Conservation (phyloP, 768 basidiomycete genomes). For the Boletales sp. region DNA sequence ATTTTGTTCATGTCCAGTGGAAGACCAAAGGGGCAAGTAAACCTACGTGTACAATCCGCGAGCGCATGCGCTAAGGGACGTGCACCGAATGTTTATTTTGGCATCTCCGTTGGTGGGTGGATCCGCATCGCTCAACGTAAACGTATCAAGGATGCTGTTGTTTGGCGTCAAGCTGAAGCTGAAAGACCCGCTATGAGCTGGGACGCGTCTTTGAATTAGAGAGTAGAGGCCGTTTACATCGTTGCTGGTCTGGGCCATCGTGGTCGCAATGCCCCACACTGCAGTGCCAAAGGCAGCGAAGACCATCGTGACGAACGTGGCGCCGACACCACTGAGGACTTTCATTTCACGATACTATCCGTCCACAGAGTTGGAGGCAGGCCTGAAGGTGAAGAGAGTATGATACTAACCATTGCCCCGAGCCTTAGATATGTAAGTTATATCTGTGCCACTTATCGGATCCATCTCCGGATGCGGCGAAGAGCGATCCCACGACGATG, state of each 20-base stretch:
- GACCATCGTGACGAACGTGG: neutral
- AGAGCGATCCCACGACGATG: too few relatives aligned
- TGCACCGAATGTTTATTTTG: conserved; percentile 31
- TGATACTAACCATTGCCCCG: too few relatives aligned
- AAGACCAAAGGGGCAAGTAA: neutral
- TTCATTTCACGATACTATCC: neutral
- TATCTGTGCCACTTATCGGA: too few relatives aligned
- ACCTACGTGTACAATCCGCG: conserved; percentile 38
- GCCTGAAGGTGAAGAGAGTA: too few relatives aligned
- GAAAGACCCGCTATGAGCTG: conserved; percentile 31
- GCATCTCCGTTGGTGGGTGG: conserved; percentile 4
- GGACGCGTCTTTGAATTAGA: conserved; percentile 35
- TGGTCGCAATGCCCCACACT: neutral
- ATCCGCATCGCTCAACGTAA: conserved; percentile 29
- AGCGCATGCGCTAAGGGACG: conserved; percentile 35
- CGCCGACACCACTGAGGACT: neutral
- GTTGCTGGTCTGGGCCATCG: neutral
- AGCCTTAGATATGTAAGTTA: too few relatives aligned
- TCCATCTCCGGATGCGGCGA: too few relatives aligned
- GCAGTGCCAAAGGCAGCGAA: neutral
- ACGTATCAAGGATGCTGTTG: conserved; percentile 25
- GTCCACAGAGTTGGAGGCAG: too few relatives aligned
- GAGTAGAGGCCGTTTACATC: conserved; percentile 30
- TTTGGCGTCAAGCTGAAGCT: conserved; percentile 26
- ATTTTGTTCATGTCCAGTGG: too few relatives aligned